Evolutionary conservation across 768 basidiomycete species (phyloP), one percentile per base, ranked within the genome.

Genomic region (Gyrodon lividus): DNA sequence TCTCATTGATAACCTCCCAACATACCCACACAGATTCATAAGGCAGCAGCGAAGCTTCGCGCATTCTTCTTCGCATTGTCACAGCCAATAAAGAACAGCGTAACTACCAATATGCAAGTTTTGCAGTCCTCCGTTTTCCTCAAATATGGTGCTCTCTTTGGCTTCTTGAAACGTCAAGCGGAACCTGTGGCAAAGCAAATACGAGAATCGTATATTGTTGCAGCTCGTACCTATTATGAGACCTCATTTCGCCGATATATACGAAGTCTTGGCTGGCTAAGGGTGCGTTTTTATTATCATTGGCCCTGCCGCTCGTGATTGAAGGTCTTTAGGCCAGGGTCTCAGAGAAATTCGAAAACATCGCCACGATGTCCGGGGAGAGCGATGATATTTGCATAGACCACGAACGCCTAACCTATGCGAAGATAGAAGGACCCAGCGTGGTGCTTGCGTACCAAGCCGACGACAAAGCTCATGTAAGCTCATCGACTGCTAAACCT

Each of bases 241-340:
- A 98, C 97, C 19, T 92, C 88, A 0, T 95, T 98, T 66, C 76
- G 97, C 55, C 75, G 97, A 38, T 99, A 98, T 66, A 79, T 85
- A 20, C 77, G 97, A 40, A 87, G 86, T 63, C 73, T 99, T 42
- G 81, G 84, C 31, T 83, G 77, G 70, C 78, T 98, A 46, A 90
- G 88, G 77, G 89, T 89, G 39, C 43, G 72, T 20, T 56, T 45
- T 30, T 17, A 12, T 46, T 41, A 45, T 46, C 24, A 2, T 38
- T 19, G 5, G 19, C 5, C 4, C 6, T 26, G 26, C 20, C 43
- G 35, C 35, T 37, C 22, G 1, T 41, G 19, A 54, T 45, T 42
- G 23, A 48, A 33, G 19, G 43, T 41, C 44, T 44, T 22, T 52
- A 94, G 92, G 71, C 79, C 16, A 79, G 91, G 34, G 77, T 81